Evolutionary conservation across 2,329 filamentous ascomycete genomes (phyloP), one percentile per base, ranked within the genome.

Genomic region (Shiraia sp.): DNA sequence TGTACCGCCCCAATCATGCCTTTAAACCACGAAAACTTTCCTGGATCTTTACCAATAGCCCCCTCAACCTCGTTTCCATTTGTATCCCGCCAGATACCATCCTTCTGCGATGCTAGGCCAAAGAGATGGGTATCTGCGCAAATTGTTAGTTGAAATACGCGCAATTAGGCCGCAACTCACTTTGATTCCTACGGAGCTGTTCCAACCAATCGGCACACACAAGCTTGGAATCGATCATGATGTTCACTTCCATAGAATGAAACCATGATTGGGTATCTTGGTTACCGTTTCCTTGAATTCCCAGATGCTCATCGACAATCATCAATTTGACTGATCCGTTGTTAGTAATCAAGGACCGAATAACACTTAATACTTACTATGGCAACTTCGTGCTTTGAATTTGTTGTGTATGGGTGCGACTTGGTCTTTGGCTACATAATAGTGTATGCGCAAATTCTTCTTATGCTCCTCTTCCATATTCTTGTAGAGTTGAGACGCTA

Each of bases 251-350:
- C 64, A 90, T 86, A 40, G 79, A 84, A 59, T 92, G 87, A 52
- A 79, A 90, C 83, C 86, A 91, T 14, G 79, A 83, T 66, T 92
- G 88, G 2, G 87, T 90, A 55, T 92, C 88, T 63, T 90, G 85
- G 58, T 91, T 92, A 0, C 87, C 87, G 50, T 81, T 88, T 3
- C 87, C 88, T 65, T 87, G 79, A 25, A 91, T 83, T 2, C 79
- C 87, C 25, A 92, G 77, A 15, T 72, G 71, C 30, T 79, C 79
- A 62, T 92, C 88, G 1, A 81, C 82, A 29, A 91, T 85, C 73
- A 91, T 79, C 2, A 92, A 73, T 63, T 92, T 92, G 62, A 90
- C 44, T 43, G 8, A n/a, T 19, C 3, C 30, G 6, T 7, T 19
- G n/a, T 23, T n/a, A 32, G 16, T 4, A 22, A 10, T 2, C 19